These are phyloP conservation scores for Geosmithia putterillii DNA, from an alignment of 2,329 filamentous ascomycete genomes.

Conservation along the genomic window DNA sequence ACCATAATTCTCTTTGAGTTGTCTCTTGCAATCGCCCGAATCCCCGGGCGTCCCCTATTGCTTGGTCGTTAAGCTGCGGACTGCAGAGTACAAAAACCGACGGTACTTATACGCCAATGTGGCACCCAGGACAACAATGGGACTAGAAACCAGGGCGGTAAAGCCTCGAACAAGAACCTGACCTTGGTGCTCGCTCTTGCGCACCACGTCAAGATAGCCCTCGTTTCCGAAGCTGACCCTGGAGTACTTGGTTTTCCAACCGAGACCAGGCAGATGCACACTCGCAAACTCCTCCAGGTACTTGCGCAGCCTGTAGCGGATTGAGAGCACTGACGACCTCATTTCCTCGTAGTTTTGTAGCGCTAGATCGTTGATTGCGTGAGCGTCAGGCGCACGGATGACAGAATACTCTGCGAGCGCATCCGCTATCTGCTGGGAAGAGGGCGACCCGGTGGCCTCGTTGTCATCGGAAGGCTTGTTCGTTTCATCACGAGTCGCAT, in stretches of 20 bases:
- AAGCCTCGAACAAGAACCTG: slow-evolving; percentile 39
- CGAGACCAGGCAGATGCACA: slow-evolving; percentile 60
- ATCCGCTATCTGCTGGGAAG: slow-evolving; percentile 38
- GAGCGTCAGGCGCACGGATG: slow-evolving; percentile 63
- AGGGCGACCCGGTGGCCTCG: slow-evolving; percentile 27
- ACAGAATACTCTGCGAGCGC: slow-evolving; percentile 68
- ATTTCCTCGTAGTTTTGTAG: slow-evolving; percentile 90
- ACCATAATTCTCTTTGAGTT: not conserved
- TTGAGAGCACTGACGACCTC: slow-evolving; percentile 71
- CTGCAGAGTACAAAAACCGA: not conserved
- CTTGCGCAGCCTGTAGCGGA: slow-evolving; percentile 70
- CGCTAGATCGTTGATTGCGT: slow-evolving; percentile 86
- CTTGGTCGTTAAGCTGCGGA: not conserved
- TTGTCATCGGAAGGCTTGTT: slow-evolving; percentile 23
- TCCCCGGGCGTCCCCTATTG: not conserved
- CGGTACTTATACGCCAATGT: slow-evolving; percentile 2
- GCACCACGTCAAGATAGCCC: slow-evolving; percentile 72
- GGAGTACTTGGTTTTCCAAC: slow-evolving; percentile 88
- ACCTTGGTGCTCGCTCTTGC: slow-evolving; percentile 57
- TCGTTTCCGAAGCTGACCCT: slow-evolving; percentile 91
- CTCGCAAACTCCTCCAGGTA: slow-evolving; percentile 74
- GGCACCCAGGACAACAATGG: slow-evolving; percentile 12
- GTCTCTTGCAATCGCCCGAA: not conserved
- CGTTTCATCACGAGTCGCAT: slow-evolving; percentile 33
- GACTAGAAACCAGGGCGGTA: slow-evolving; percentile 19